Percentiles rank a stretch among this genome's conserved stretches.
phyloP scores from a whole-genome alignment of 2,329 filamentous ascomycete species.

The Ophiostoma tasmaniense region DNA sequence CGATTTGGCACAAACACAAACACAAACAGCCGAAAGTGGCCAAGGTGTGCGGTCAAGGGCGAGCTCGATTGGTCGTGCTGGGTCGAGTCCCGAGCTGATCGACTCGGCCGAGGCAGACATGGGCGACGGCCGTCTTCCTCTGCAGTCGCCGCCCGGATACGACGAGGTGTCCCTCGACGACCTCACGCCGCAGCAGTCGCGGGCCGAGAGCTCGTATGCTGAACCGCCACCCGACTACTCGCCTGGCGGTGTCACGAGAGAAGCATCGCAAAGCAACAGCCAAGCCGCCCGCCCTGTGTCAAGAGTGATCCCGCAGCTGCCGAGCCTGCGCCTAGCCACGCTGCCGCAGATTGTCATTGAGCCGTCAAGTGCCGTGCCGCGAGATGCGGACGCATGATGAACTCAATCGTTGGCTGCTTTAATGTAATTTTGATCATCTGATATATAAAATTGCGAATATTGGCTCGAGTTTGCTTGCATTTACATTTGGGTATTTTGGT shows the following conservation, averaged over 20 bases:
- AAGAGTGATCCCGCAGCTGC: slow-evolving; percentile 36
- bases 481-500: neutral
- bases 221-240: slow-evolving; percentile 47
- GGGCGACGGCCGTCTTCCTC: slow-evolving; percentile 38
- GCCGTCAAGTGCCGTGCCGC: slow-evolving; percentile 36
- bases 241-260: slow-evolving; percentile 10
- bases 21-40: slow-evolving; percentile 12
- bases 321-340: slow-evolving; percentile 40
- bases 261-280: slow-evolving; percentile 2
- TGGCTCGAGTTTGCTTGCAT: neutral
- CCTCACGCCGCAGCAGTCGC: slow-evolving; percentile 26
- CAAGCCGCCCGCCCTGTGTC: slow-evolving; percentile 20
- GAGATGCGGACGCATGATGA: slow-evolving; percentile 17
- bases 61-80: slow-evolving; percentile 28
- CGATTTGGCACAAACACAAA: neutral
- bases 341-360: slow-evolving; percentile 53
- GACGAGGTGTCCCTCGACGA: slow-evolving; percentile 31
- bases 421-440: neutral
- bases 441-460: neutral
- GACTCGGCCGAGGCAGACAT: slow-evolving; percentile 39
- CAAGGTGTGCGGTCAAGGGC: slow-evolving; percentile 32
- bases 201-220: slow-evolving; percentile 33
- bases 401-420: neutral
- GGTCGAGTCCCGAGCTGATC: slow-evolving; percentile 44
- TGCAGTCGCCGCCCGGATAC: slow-evolving; percentile 43